Percentiles rank a stretch among this genome's conserved stretches.
phyloP scores from a whole-genome alignment of 202 grass and related monocot genomes.

The Tripidium arundinaceum region DNA sequence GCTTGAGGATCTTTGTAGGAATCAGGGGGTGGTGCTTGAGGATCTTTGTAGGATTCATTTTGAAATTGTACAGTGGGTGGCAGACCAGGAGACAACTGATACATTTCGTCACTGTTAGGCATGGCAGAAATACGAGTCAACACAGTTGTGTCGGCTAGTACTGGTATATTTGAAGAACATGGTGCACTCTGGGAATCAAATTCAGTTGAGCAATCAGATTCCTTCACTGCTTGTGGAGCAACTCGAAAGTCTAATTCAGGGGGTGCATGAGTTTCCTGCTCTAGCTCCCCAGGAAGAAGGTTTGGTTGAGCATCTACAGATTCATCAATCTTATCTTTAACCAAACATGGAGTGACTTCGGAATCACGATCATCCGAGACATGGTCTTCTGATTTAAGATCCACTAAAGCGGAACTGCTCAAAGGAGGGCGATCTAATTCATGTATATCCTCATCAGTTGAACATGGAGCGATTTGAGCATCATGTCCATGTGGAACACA shows the following conservation, averaged over 20 bases:
- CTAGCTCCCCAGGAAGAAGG: slow-evolving; percentile 3
- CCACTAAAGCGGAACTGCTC: slow-evolving; percentile 25
- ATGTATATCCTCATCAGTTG: slow-evolving; percentile 17
- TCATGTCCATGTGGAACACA: slow-evolving; percentile 22
- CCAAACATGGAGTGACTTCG: neutral
- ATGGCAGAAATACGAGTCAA: slow-evolving; percentile 8
- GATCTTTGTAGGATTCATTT: slow-evolving; percentile 45
- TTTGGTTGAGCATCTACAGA: slow-evolving; percentile 16
- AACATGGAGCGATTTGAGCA: slow-evolving; percentile 21
- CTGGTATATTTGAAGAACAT: slow-evolving; percentile 28
- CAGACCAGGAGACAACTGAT: slow-evolving; percentile 8
- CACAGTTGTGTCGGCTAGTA: slow-evolving; percentile 30
- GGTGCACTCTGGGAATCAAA: slow-evolving; percentile 10
- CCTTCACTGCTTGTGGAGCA: slow-evolving; percentile 22
- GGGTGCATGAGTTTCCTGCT: slow-evolving; percentile 24
- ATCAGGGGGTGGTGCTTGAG: slow-evolving; percentile 5
- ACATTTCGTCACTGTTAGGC: slow-evolving; percentile 9
- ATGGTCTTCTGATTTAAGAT: slow-evolving; percentile 35
- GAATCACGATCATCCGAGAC: slow-evolving; percentile 16
- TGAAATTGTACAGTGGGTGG: slow-evolving; percentile 21
- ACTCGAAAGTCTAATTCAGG: slow-evolving; percentile 21
- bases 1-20: slow-evolving; percentile 45
- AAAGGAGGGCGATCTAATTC: slow-evolving; percentile 28
- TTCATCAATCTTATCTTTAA: slow-evolving; percentile 22
- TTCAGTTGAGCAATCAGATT: slow-evolving; percentile 17